Conservation (phyloP, 202 grass and related monocot species). For the Bolboschoenoplectus hybrid region DNA sequence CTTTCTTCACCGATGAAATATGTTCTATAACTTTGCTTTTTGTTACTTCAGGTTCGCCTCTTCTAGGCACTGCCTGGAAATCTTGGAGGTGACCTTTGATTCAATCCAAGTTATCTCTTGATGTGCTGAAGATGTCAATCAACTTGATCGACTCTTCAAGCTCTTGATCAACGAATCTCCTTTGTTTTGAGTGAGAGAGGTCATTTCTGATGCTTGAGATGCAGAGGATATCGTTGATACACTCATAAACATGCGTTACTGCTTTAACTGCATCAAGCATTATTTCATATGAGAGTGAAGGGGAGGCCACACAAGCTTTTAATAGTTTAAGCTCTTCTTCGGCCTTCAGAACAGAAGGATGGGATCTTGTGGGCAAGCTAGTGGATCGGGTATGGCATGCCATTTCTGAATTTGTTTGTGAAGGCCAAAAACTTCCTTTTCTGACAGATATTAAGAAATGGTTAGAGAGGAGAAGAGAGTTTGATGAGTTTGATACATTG, state of each 20-base stretch:
- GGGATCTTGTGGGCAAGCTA: slow-evolving; percentile 58
- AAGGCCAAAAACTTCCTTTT: neutral
- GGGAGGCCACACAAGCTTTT: slow-evolving; percentile 45
- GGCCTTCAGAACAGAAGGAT: slow-evolving; percentile 46
- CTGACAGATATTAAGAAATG: slow-evolving; percentile 26
- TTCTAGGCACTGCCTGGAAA: slow-evolving; percentile 41
- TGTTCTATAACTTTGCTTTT: slow-evolving; percentile 42
- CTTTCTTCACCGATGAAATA: slow-evolving; percentile 47
- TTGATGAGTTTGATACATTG: slow-evolving; percentile 1
- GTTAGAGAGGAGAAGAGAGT: neutral
- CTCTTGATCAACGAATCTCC: slow-evolving; percentile 42
- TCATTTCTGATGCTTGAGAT: slow-evolving; percentile 41
- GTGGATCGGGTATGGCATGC: slow-evolving; percentile 47
- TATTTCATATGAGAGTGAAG: slow-evolving; percentile 25
- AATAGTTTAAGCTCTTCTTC: slow-evolving; percentile 65
- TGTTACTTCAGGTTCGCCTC: slow-evolving; percentile 20
- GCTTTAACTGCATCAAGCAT: slow-evolving; percentile 43
- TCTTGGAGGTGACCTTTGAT: slow-evolving; percentile 44
- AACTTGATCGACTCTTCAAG: slow-evolving; percentile 57
- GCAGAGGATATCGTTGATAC: slow-evolving; percentile 51
- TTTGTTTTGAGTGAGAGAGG: slow-evolving; percentile 25
- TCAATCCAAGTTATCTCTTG: slow-evolving; percentile 46
- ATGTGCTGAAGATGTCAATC: slow-evolving; percentile 52
- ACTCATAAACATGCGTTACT: slow-evolving; percentile 47
- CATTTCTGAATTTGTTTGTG: neutral